Conservation (phyloP, 306 rosid genomes). For the Pyrus pyrifolia region DNA sequence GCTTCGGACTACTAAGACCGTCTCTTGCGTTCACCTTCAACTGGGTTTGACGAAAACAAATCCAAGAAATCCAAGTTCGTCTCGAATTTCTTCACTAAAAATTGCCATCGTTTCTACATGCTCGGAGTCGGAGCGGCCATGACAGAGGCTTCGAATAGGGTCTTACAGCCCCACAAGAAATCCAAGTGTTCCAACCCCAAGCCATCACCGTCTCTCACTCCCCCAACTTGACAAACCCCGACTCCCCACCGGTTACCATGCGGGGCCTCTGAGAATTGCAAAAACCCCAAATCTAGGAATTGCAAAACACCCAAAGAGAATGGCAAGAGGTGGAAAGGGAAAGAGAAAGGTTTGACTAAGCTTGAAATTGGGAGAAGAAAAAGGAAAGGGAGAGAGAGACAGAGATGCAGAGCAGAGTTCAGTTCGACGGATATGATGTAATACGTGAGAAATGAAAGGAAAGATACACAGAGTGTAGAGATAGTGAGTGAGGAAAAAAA, state of each 20-base stretch:
- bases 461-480: too few relatives aligned
- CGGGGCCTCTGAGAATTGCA: conserved; percentile 5
- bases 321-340: conserved; percentile 1
- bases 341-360: conserved; percentile 11
- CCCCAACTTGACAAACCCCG: conserved; percentile 40
- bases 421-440: too few relatives aligned
- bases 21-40: too few relatives aligned
- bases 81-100: not conserved
- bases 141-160: conserved; percentile 53
- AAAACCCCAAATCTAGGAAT: not conserved
- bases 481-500: too few relatives aligned
- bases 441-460: too few relatives aligned
- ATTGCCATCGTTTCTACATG: not conserved
- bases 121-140: conserved; percentile 11
- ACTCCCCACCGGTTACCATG: conserved; percentile 57
- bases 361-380: not conserved
- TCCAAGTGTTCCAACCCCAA: conserved; percentile 20
- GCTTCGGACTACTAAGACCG: too few relatives aligned
- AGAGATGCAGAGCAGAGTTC: too few relatives aligned
- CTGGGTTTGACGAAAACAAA: too few relatives aligned
- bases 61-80: too few relatives aligned
- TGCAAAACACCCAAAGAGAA: not conserved
- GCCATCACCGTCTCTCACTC: conserved; percentile 26
- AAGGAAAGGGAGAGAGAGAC: too few relatives aligned
- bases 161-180: conserved; percentile 30